Percentiles rank a stretch among this genome's conserved stretches.
Evolutionary conservation across 2,329 filamentous ascomycete species (phyloP).

Genomic region (Trematosphaeria pertusa): DNA sequence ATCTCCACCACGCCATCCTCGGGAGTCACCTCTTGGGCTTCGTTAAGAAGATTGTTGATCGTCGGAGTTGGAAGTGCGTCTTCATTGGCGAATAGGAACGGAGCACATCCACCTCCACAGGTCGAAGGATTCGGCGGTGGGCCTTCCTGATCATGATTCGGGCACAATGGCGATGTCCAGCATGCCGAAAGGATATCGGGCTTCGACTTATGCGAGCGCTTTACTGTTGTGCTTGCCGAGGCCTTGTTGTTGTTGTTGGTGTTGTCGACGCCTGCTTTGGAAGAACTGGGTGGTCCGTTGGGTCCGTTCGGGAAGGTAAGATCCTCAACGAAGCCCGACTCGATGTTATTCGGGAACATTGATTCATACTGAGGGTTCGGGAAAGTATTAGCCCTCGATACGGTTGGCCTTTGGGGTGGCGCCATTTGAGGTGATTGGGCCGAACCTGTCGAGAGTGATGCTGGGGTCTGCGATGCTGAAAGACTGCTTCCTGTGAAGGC

Average conservation of each 20-base stretch:
- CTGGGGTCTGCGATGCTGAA: conserved; percentile 33
- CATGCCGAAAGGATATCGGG: conserved; percentile 49
- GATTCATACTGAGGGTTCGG: conserved; percentile 46
- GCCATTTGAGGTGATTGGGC: conserved; percentile 37
- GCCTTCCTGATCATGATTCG: conserved; percentile 47
- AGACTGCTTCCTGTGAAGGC: conserved; percentile 20
- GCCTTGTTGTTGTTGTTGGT: conserved; percentile 26
- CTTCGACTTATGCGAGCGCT: conserved; percentile 43
- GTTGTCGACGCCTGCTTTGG: conserved; percentile 17
- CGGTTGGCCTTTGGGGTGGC: conserved; percentile 27
- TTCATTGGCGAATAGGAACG: conserved; percentile 48
- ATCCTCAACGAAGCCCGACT: conserved; percentile 45
- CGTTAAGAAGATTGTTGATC: conserved; percentile 35
- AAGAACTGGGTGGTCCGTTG: conserved; percentile 25
- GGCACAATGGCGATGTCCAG: conserved; percentile 52
- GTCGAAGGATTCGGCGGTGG: conserved; percentile 49
- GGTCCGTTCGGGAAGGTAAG: conserved; percentile 47
- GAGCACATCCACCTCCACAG: conserved; percentile 49
- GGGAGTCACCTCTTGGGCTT: conserved; percentile 39
- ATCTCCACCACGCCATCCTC: conserved; percentile 49
- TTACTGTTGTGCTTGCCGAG: conserved; percentile 27
- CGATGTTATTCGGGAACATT: conserved; percentile 45
- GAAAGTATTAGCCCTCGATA: conserved; percentile 40
- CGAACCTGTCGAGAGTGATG: conserved; percentile 25
- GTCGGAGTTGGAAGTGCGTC: conserved; percentile 38